Percentiles rank a stretch among this genome's conserved stretches.
Conservation (phyloP, 148 eudicot species). For the Camellia japonica region DNA sequence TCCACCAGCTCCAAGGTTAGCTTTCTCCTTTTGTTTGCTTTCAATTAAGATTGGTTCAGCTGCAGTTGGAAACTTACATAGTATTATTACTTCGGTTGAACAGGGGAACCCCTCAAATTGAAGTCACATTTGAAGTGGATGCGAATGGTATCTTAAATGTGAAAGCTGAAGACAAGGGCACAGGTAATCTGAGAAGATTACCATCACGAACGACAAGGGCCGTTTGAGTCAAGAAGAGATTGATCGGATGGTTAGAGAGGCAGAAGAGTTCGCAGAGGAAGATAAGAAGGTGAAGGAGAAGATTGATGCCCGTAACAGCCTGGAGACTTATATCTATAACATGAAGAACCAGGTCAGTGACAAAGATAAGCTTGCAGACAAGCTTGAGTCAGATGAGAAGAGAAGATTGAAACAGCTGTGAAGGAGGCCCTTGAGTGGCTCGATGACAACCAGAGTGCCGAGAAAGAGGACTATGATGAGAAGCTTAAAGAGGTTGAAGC, state of each 20-base stretch:
- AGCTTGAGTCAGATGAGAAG: slow-evolving; percentile 53
- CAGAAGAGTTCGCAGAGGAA: slow-evolving; percentile 59
- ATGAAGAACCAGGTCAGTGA: slow-evolving; percentile 54
- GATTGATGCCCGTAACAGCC: slow-evolving; percentile 48
- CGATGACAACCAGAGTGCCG: slow-evolving; percentile 56
- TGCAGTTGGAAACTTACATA: slow-evolving; percentile 12
- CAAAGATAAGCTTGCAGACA: slow-evolving; percentile 56
- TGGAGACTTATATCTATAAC: slow-evolving; percentile 53
- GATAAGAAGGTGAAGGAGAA: slow-evolving; percentile 57
- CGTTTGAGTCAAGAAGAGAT: slow-evolving; percentile 57
- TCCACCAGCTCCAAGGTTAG: slow-evolving; percentile 46
- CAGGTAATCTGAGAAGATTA: slow-evolving; percentile 53
- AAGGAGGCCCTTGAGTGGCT: slow-evolving; percentile 63
- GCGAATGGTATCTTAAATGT: slow-evolving; percentile 64
- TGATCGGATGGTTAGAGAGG: slow-evolving; percentile 56
- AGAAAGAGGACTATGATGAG: too few species aligned
- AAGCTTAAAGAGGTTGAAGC: slow-evolving; percentile 59
- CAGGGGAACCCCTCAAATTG: slow-evolving; percentile 82
- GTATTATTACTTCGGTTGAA: slow-evolving; percentile 25
- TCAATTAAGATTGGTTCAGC: background rate
- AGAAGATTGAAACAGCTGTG: slow-evolving; percentile 48
- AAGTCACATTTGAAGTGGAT: slow-evolving; percentile 79
- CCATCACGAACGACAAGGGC: slow-evolving; percentile 62
- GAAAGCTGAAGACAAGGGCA: slow-evolving; percentile 57
- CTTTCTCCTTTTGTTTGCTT: background rate